Conservation (phyloP, 768 basidiomycete species). For the Psilocybe tampanensis region DNA sequence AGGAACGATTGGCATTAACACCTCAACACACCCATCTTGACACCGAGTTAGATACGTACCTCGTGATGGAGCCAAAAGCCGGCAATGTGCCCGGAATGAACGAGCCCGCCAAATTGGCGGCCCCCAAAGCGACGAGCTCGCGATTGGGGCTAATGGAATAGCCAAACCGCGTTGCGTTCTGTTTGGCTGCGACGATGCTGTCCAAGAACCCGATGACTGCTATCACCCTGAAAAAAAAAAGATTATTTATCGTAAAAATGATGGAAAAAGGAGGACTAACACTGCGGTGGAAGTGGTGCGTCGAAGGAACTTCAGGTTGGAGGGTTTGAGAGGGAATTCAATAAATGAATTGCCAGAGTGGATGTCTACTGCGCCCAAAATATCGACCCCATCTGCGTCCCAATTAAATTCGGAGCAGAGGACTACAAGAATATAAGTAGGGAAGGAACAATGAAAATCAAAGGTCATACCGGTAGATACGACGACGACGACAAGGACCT, state of each 20-base stretch:
- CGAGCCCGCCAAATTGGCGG: conserved; percentile 76
- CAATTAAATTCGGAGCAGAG: conserved; percentile 70
- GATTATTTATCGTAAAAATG: background rate
- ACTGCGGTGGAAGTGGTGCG: conserved; percentile 86
- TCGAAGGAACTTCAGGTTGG: conserved; percentile 65
- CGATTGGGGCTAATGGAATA: conserved; percentile 93
- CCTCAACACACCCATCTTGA: too few species aligned
- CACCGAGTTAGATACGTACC: too few species aligned
- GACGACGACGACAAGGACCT: conserved; percentile 88
- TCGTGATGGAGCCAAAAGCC: conserved; percentile 91
- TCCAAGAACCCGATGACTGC: conserved; percentile 91
- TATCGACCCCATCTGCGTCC: conserved; percentile 79
- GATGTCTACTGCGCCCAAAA: conserved; percentile 79
- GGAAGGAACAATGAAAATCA: background rate
- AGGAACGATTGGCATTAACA: background rate
- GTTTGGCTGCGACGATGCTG: conserved; percentile 94
- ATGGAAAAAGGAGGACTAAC: conserved; percentile 37
- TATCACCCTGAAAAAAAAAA: conserved; percentile 52
- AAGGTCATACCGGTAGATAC: conserved; percentile 69
- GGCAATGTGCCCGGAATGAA: conserved; percentile 90
- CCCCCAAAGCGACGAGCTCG: conserved; percentile 91
- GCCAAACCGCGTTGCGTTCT: conserved; percentile 82
- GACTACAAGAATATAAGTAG: conserved; percentile 42
- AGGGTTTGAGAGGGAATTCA: conserved; percentile 67
- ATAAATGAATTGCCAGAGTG: conserved; percentile 64